Evolutionary conservation across 2,329 filamentous ascomycete genomes (phyloP).

Genomic region (Arthroderma sp.): DNA sequence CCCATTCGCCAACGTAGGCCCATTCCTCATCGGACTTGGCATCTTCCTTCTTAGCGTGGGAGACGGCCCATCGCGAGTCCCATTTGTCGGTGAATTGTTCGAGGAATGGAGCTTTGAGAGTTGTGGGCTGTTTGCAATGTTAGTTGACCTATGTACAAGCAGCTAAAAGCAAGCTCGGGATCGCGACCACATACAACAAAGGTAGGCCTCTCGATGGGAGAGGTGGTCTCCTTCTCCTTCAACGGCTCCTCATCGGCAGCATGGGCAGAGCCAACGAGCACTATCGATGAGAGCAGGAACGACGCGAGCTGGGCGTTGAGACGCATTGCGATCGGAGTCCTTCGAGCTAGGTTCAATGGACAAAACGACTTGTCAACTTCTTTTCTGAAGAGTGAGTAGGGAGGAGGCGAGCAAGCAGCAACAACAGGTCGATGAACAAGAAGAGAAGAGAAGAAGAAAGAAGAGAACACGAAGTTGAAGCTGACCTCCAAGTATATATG

Average conservation of each 20-base stretch:
- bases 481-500: slow-evolving; percentile 17
- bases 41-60: slow-evolving; percentile 92
- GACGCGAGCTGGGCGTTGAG: slow-evolving; percentile 67
- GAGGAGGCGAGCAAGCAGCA: slow-evolving; percentile 8
- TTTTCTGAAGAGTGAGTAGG: neutral
- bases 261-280: slow-evolving; percentile 53
- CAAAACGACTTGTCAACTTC: slow-evolving; percentile 11
- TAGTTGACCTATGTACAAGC: neutral
- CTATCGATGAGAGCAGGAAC: slow-evolving; percentile 56
- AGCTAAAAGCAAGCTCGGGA: slow-evolving; percentile 6
- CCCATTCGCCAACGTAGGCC: slow-evolving; percentile 94
- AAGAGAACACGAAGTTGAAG: slow-evolving; percentile 6
- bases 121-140: slow-evolving; percentile 54
- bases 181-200: slow-evolving; percentile 62
- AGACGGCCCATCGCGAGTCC: slow-evolving; percentile 86
- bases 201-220: slow-evolving; percentile 56
- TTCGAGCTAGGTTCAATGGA: slow-evolving; percentile 9
- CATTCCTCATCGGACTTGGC: slow-evolving; percentile 73
- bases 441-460: slow-evolving; percentile 13
- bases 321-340: slow-evolving; percentile 56
- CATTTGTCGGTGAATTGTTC: slow-evolving; percentile 98
- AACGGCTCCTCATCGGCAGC: slow-evolving; percentile 53
- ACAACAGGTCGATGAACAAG: slow-evolving; percentile 7
- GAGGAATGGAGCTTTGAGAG: slow-evolving; percentile 82
- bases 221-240: slow-evolving; percentile 43